phyloP scores from a whole-genome alignment of 345 rosid species.

The Angophora floribunda region DNA sequence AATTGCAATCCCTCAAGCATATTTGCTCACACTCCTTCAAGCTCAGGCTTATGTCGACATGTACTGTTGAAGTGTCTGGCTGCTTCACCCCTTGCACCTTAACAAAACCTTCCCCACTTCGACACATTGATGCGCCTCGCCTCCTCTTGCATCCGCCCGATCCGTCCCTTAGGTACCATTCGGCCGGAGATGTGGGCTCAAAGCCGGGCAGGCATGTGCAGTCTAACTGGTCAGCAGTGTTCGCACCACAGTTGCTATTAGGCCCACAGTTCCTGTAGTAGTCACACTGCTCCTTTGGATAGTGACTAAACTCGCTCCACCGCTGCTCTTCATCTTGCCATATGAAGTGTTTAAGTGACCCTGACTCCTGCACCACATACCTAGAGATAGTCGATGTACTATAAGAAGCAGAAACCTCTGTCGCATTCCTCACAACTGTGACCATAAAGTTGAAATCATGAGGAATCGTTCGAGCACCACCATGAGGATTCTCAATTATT shows the following conservation, averaged over 20 bases:
- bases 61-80: not conserved
- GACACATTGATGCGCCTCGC: conserved; percentile 1
- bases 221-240: conserved; percentile 7
- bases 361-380: conserved; percentile 38
- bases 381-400: conserved; percentile 19
- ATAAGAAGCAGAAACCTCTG: conserved; percentile 24
- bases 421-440: conserved; percentile 5
- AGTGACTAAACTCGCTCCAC: conserved; percentile 32
- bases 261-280: conserved; percentile 39
- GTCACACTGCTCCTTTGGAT: conserved; percentile 61
- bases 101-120: conserved; percentile 39
- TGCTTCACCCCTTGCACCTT: not conserved
- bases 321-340: conserved; percentile 23
- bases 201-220: conserved; percentile 56
- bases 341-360: conserved; percentile 18
- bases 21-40: conserved; percentile 7
- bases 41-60: not conserved
- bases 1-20: conserved; percentile 20
- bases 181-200: conserved; percentile 24
- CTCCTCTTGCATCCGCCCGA: conserved; percentile 40
- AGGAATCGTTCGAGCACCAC: not conserved
- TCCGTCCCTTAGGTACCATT: conserved; percentile 36
- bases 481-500: conserved; percentile 54
- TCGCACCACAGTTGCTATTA: conserved; percentile 28
- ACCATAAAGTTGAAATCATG: conserved; percentile 13